Evolutionary conservation across 257 asterid species (phyloP).

Genomic region (Nicotiana knightiana): DNA sequence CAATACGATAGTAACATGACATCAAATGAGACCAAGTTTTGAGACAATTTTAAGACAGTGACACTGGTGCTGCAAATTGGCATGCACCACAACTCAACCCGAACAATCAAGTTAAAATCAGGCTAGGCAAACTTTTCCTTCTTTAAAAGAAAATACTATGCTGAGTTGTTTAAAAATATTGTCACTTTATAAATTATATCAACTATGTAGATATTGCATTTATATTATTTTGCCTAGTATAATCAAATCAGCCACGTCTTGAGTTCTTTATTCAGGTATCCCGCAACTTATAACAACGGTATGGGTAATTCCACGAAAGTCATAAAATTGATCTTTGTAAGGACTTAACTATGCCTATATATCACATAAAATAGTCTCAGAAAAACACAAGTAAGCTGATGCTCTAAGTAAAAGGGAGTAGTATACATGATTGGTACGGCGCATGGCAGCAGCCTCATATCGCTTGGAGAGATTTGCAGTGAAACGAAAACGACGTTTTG

Average conservation of each 20-base stretch:
- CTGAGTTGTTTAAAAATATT: not conserved
- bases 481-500: conserved; percentile 74
- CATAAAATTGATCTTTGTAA: no score
- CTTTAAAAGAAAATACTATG: not conserved
- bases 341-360: no score
- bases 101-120: not conserved
- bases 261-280: not conserved
- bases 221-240: not conserved
- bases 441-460: conserved; percentile 72
- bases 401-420: not conserved
- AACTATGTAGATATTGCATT: not conserved
- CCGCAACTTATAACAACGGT: not conserved
- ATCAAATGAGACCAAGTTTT: not conserved
- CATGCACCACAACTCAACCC: not conserved
- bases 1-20: not conserved
- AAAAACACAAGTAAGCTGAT: not conserved
- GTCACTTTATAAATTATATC: not conserved
- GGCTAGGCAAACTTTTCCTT: not conserved
- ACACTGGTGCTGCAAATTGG: not conserved
- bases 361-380: no score
- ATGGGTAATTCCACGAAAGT: no score
- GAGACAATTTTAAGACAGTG: not conserved
- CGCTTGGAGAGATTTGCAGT: conserved; percentile 86
- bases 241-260: not conserved
- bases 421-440: conserved; percentile 64